phyloP scores from a whole-genome alignment of 192 early-diverging fungal species.

The Backusella macrospora region DNA sequence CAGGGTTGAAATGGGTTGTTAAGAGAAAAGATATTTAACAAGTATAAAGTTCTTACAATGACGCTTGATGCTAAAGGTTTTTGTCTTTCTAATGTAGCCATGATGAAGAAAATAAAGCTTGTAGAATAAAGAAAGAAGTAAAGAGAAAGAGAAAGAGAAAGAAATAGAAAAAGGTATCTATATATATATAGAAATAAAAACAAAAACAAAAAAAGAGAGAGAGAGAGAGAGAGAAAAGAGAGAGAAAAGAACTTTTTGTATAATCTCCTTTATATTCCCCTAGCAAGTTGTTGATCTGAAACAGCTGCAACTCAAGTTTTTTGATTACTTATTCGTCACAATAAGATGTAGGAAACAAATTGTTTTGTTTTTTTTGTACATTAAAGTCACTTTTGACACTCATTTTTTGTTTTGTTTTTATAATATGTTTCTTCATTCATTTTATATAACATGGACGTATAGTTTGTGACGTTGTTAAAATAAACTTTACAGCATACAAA shows the following conservation, averaged over 20 bases:
- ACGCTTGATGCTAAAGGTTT: constrained; percentile 19
- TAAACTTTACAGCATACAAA: neutral
- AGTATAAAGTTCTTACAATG: neutral
- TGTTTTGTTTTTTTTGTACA: neutral
- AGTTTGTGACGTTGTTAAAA: neutral
- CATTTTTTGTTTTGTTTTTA: neutral
- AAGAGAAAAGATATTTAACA: neutral
- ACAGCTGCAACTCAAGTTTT: neutral
- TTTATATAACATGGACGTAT: neutral
- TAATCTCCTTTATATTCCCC: constrained; percentile 2
- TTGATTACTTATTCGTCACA: neutral
- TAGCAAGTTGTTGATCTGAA: neutral
- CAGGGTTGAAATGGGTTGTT: neutral
- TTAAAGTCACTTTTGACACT: neutral
- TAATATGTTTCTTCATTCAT: neutral
- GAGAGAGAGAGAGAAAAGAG: neutral
- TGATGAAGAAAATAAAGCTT: neutral
- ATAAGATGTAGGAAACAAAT: neutral
- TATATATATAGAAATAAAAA: no score
- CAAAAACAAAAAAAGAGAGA: no score
- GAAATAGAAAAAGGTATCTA: no score
- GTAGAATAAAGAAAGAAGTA: no score
- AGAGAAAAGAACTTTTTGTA: constrained; percentile 12
- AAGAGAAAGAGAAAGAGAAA: no score
- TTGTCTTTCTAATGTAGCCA: constrained; percentile 24